A percentile compares a stretch with the other conserved stretches of the same genome.
Conservation (phyloP, 306 rosid species). For the Pachyrhizus erosus region DNA sequence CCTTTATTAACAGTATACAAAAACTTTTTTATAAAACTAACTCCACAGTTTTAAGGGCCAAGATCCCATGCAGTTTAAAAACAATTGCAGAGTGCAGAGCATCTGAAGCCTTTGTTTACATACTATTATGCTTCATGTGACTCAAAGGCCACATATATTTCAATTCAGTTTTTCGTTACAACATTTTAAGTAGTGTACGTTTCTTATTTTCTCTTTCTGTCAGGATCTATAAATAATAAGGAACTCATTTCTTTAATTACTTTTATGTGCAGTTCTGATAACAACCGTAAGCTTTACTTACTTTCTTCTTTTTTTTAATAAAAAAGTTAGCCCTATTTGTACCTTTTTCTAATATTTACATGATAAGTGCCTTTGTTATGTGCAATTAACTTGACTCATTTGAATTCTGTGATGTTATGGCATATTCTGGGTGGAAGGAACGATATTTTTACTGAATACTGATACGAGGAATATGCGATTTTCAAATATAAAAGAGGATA, state of each 20-base stretch:
- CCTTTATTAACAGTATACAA: not conserved
- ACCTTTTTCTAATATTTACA: not conserved
- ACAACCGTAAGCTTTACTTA: not conserved
- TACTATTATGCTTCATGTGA: not conserved
- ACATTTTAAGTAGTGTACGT: not conserved
- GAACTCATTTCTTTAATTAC: not conserved
- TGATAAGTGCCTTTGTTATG: not conserved
- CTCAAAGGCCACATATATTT: not conserved
- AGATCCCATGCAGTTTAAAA: not conserved
- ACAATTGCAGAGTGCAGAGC: not conserved
- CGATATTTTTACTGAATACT: not conserved
- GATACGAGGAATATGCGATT: not conserved
- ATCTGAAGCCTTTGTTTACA: not conserved
- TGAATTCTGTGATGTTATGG: not conserved
- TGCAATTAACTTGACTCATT: not conserved
- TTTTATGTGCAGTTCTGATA: not conserved
- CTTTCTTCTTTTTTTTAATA: too few relatives aligned
- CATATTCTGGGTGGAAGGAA: not conserved
- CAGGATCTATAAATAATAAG: not conserved
- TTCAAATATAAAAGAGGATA: not conserved
- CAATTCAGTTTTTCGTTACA: not conserved
- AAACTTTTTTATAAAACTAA: not conserved
- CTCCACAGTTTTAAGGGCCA: not conserved
- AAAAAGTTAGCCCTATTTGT: not conserved
- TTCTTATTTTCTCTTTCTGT: not conserved